Evolutionary conservation across 371 early-diverging fungal genomes (phyloP), one percentile per base, ranked within the genome.

Genomic region (Apophysomyces trapeziformis): DNA sequence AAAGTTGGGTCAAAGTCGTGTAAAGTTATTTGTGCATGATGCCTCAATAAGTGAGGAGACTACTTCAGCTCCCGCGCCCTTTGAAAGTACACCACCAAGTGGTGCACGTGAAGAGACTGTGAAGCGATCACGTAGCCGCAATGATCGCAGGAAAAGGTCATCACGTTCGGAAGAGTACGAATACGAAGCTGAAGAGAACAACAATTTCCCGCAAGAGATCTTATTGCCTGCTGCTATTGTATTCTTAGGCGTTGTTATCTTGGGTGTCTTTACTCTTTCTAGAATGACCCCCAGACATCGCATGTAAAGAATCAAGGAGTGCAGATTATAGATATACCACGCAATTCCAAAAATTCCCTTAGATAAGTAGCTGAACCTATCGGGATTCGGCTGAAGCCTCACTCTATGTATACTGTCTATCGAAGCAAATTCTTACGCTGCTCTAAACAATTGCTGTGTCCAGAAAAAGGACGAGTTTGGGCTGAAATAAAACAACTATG

Each of bases 1-100:
- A 63, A 84, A 88, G 62, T 79, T 85, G n/a, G 90, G 89, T 26
- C 83, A 86, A 72, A 85, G 85, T 66, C 89, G 94, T 32, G 89
- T 96, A 38, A 78, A 91, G 72, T 71, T 96, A 50, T 85, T 77
- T 71, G 76, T 87, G 16, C 81, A 84, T 21, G 87, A 85, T 56
- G 60, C 73, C 12, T 41, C 64, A 9, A 68, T 64, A 12, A 50
- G 57, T 14, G 43, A 37, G 16, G 37, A 41, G 4, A 11, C 9
- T 7, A 21, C 21, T 46, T 8, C 64, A 5, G 16, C 21, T 38
- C 8, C 63, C 13, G n/a, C 5, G 8, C 13, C 36, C 35, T 44
- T 37, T 26, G 16, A 21, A 3, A 18, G 12, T 9, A 13, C 18
- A 12, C 18, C 60, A 38, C 39, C 0, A 5, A 9, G 26, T 5